Base-by-base conservation (phyloP, 331 rosid species). In the Rosa hybrid region DNA sequence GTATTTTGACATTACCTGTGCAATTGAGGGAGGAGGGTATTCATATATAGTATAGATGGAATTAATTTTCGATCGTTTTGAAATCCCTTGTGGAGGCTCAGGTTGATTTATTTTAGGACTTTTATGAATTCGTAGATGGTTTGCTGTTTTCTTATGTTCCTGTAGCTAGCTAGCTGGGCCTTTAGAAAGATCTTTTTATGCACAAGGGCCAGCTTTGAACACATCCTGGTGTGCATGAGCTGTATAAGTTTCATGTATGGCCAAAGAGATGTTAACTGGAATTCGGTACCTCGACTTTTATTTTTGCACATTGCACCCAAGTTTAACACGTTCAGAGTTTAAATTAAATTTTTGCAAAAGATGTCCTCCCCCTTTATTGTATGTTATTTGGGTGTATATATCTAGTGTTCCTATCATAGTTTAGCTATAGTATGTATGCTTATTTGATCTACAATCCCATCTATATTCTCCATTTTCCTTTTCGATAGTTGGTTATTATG, bases 401-500 rank as follows among this genome's bases (percentile, higher is more conserved):
- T 13, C 18, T 49, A 12, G 17, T 49, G 54, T 49, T 49, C 18
- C 5, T 13, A 12, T 34, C 39, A 21, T 57, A 57, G 30, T 57
- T 57, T 57, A 3, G 12, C 63, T 56, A 1, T 0, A 12, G 34
- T 50, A 74, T 38, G 4, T 38, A 27, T 74, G 20, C 49, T 53
- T 39, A 11, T 51, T 73, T 73, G 64, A 72, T 73, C 64, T 51
- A 9, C 49, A 74, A 74, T 74, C 34, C 77, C 67, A 30, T 18
- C 39, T 9, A 4, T 34, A 5, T 34, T 73, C 10, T 53, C 34
- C 39, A 41, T 41, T 41, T 18, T 34, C 16, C 48, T 53, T 27
- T 54, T 39, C 38, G 3, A 11, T 56, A 5, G 20, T 56, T 39
- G 23, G 62, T 46, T 57, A 20, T 39, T 41, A 41, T 1, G 12